Evolutionary conservation across 208 protist species (phyloP), one percentile per base, ranked within the genome.

Genomic region (Leishmania gerbilli): DNA sequence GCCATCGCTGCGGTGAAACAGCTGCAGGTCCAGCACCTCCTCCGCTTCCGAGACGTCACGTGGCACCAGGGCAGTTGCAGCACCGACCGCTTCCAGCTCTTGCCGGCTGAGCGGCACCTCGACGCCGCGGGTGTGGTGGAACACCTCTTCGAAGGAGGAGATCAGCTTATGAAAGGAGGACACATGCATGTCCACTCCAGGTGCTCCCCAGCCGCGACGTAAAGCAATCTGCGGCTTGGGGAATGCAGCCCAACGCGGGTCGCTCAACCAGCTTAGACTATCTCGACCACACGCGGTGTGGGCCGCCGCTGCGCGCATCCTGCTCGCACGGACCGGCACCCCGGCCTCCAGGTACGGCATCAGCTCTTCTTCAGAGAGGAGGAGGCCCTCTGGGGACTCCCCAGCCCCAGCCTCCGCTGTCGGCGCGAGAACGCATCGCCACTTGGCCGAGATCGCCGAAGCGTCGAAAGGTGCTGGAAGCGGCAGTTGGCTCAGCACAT

Each of bases 201-300:
- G 92, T 4, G 84, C 84, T 27, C 91, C 94, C 95, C 95, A 98
- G 40, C 91, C 92, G 4, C 84, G 83, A 40, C 90, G 90, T 55
- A 98, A 88, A 11, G 93, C 93, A 68, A 98, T 95, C 79, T 96
- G 90, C n/a, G 90, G 92, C 64, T 90, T 94, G 0, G 89, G 89
- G 75, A 98, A 96, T 0, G 45, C 65, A 64, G 95, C 91, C 88
- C 91, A 95, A 15, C 76, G 83, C 24, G 69, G 34, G 37, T 88
- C 87, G 3, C 72, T 90, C 27, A 98, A 47, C 85, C 90, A 97
- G 3, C 71, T 71, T 47, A 98, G 60, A 19, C 85, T 88, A 77
- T 96, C 90, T 0, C 37, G 49, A 9, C 88, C 90, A 74, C 79
- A 86, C 8, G 56, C 72, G 1, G 87, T 83, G 79, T 95, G 79